Conservation (phyloP, 1,284 basidiomycete species). For the Rhodotorula sp. region DNA sequence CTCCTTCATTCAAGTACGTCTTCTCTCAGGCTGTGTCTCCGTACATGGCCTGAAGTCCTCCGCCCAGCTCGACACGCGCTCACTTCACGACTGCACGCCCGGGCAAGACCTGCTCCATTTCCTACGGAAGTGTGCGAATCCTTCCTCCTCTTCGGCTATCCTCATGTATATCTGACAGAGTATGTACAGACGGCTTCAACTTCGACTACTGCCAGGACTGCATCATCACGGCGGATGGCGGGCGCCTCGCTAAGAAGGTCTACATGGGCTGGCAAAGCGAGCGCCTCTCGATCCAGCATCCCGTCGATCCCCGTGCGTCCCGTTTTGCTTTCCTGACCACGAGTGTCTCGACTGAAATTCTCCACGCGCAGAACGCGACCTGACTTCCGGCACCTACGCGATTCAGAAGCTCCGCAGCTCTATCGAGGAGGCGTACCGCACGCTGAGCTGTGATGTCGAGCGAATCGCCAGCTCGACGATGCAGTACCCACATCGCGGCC, state of each 20-base stretch:
- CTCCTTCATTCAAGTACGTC: conserved; percentile 12
- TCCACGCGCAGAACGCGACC: neutral
- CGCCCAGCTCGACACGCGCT: neutral
- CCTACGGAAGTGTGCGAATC: neutral
- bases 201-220: neutral
- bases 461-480: too few species aligned
- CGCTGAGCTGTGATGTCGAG: neutral
- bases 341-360: neutral
- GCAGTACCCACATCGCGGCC: neutral
- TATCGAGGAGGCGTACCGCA: neutral
- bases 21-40: neutral
- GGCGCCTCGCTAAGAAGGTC: neutral
- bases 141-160: too few species aligned
- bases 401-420: neutral
- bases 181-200: neutral
- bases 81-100: neutral
- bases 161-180: neutral
- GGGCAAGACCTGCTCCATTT: conserved; percentile 2
- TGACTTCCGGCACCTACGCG: neutral
- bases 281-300: neutral
- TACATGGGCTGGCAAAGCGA: neutral
- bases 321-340: neutral
- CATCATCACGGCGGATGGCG: conserved; percentile 7
- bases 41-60: too few species aligned
- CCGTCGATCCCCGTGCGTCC: neutral